Base-by-base conservation (phyloP, 148 eudicot genomes). In the Heliosperma pusillum region DNA sequence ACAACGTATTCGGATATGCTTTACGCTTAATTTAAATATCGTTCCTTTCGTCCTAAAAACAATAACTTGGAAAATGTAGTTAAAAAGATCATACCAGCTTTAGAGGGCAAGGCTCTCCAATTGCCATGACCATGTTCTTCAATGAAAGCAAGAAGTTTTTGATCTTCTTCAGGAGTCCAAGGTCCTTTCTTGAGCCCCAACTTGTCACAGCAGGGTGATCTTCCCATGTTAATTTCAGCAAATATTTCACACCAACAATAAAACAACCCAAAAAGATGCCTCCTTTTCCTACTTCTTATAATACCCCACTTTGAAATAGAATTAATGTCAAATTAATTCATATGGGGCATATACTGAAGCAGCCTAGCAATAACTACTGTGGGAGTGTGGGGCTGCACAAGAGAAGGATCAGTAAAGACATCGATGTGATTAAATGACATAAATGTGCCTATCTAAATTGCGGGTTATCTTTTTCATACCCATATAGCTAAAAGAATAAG, bases 161-260 rank as follows among this genome's bases (percentile, higher is more conserved):
- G 95, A 79, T 93, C 98, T 87, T 93, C 98, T 75, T 93, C 98
- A 53, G 97, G 97, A 9, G 98, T 93, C 98, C 98, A 94, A 9
- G 98, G 98, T 0, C 98, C 98, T 83, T 90, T 94, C 89, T 91
- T 94, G 66, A 94, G 66, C 10, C 98, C 98, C 25, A 88, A 79
- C 80, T 94, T 94, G 59, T 91, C 98, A 77, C 97, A 91, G 59
- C 98, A 91, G 8, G 97, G 97, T 53, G 95, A 88, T 50, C 98
- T 86, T 57, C 97, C 98, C 98, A 94, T 94, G 76, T 10, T 11
- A 20, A 62, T 67, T 57, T 10, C 20, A 30, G 15, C 56, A 30
- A 10, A 16, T 17, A 13, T 62, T 74, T 33, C 15, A 11, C 56
- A 55, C 67, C 50, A 76, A 55, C 45, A 59, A 73, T 47, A 10